Evolutionary conservation across 2,329 filamentous ascomycete genomes (phyloP), one percentile per base, ranked within the genome.

Genomic region (Chaetomiaceae sp.): DNA sequence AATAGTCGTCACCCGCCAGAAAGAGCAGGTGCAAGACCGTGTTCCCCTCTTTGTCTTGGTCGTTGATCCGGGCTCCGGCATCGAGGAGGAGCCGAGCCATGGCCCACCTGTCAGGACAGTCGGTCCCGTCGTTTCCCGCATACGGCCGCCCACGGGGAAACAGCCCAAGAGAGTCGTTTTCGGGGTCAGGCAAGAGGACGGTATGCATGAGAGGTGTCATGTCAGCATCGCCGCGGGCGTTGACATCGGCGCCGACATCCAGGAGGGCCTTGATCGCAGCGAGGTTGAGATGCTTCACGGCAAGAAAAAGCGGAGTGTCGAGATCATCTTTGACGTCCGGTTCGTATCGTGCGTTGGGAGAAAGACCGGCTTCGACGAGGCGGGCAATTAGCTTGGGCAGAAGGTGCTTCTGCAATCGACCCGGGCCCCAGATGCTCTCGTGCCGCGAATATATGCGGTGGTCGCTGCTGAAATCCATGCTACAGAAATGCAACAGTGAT

Each of bases 21-120:
- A 48, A 34, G 33, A 55, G 36, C 6, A 53, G 12, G n/a, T 53
- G 53, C 7, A 55, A 40, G 11, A 29, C 38, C 4, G 53, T 49
- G 19, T 51, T 40, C 2, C 53, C 53, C 7, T 51, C 8, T 2
- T 11, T 20, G n/a, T 55, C 53, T 29, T 39, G 47, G 20, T 51
- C 33, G 23, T 52, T 52, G 6, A 44, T 14, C 20, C 14, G 20
- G 6, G 45, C 33, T 14, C 49, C 48, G 6, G 40, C 44, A 19
- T 40, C 48, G 4, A 55, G n/a, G 6, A 55, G 45, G 4, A 23
- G 17, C 15, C 33, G 12, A 19, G 20, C 43, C 1, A 46, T 36
- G 6, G 6, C 19, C 29, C 27, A 46, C 11, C 11, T 34, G 4
- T 8, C 4, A 15, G 42, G 42, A 22, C 33, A 33, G 6, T 45